phyloP scores from a whole-genome alignment of 2,329 filamentous ascomycete species.

The Fusarium udum region DNA sequence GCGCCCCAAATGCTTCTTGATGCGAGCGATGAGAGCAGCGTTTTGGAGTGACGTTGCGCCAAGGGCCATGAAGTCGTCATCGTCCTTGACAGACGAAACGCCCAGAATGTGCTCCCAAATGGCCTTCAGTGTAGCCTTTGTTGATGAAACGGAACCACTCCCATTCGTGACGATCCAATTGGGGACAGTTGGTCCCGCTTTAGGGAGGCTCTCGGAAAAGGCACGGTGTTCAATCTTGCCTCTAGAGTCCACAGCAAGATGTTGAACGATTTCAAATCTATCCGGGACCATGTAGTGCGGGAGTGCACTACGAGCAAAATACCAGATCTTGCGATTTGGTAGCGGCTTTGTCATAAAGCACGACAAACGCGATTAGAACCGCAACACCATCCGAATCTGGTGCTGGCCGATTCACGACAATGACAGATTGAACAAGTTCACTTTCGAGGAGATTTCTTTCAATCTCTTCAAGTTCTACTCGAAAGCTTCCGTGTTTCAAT shows the following conservation, averaged over 20 bases:
- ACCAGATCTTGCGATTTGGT: background rate
- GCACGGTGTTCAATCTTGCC: background rate
- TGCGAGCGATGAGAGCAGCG: background rate
- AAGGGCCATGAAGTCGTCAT: background rate
- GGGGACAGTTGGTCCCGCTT: background rate
- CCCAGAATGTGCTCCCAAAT: background rate
- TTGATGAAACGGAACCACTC: background rate
- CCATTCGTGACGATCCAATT: background rate
- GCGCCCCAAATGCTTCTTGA: background rate
- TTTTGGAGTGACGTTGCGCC: conserved; percentile 1
- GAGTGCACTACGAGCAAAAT: background rate
- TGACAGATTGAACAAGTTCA: background rate
- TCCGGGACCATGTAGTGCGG: background rate
- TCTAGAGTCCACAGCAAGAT: background rate
- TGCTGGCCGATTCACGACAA: background rate
- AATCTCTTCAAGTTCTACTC: background rate
- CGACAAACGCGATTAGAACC: background rate
- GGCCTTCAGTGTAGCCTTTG: background rate
- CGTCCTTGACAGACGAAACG: background rate
- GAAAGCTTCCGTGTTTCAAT: background rate
- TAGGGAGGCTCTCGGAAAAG: background rate
- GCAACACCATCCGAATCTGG: background rate
- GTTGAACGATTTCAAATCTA: background rate
- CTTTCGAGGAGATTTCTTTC: background rate
- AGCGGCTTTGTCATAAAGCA: background rate